Conservation (phyloP, 352 stramenopile genomes). For the Phytophthora pseudosyringae region DNA sequence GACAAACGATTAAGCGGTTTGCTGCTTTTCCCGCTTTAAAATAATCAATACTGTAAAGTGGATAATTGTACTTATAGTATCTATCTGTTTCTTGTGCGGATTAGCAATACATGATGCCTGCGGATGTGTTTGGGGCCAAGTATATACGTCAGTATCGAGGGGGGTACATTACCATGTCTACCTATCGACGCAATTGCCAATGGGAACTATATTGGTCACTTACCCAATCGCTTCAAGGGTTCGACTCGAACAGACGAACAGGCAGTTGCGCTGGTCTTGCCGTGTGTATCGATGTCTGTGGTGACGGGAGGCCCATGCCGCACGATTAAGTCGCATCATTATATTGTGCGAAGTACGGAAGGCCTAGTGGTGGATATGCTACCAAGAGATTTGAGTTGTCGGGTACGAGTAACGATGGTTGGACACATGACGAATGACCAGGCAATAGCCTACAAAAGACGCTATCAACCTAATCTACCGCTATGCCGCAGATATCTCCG, state of each 20-base stretch:
- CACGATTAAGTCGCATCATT: no score
- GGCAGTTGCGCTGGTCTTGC: background rate
- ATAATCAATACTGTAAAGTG: no score
- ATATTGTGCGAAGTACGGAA: background rate
- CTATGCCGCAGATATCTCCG: background rate
- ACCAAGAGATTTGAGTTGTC: background rate
- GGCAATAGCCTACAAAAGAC: background rate
- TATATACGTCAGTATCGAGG: no score
- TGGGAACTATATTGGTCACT: background rate
- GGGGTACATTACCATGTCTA: no score
- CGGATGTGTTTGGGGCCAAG: no score
- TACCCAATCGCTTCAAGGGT: background rate
- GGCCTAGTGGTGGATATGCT: background rate
- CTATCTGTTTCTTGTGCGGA: no score
- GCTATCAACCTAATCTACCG: background rate
- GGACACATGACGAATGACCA: background rate
- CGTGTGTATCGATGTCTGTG: background rate
- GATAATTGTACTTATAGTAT: no score
- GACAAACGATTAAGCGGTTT: no score
- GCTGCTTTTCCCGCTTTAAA: no score
- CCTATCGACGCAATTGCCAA: background rate
- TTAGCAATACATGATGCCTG: no score
- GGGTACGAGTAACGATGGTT: background rate
- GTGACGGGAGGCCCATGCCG: background rate
- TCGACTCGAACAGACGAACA: background rate